A percentile compares a stretch with the other conserved stretches of the same genome.
phyloP scores from a whole-genome alignment of 2,329 filamentous ascomycete species.

The Penicillium sp. region DNA sequence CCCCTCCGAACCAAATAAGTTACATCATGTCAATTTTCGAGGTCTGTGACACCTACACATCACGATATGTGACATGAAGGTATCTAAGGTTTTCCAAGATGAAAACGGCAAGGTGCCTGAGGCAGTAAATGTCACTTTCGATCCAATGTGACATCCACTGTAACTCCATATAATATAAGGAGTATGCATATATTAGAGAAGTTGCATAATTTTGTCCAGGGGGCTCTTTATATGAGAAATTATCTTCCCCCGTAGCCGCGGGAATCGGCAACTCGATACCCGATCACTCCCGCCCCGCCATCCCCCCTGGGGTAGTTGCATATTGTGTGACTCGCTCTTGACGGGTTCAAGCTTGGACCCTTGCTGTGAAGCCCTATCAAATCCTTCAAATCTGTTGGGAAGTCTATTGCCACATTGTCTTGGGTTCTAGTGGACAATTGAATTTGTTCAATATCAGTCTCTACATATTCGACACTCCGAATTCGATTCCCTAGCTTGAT shows the following conservation, averaged over 20 bases:
- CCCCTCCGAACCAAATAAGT: background rate
- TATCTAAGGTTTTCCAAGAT: background rate
- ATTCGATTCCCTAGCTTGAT: background rate
- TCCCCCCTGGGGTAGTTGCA: slow-evolving; percentile 9
- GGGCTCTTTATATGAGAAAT: background rate
- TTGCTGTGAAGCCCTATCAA: slow-evolving; percentile 7
- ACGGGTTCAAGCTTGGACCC: slow-evolving; percentile 8
- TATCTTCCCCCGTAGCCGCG: slow-evolving; percentile 15
- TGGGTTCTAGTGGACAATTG: background rate
- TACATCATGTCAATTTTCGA: background rate
- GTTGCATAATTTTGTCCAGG: background rate
- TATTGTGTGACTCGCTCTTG: slow-evolving; percentile 8
- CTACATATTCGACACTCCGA: too few relatives aligned
- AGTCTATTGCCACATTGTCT: background rate
- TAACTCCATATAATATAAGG: too few relatives aligned
- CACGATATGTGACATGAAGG: background rate
- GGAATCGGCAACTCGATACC: slow-evolving; percentile 20
- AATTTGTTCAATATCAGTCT: background rate
- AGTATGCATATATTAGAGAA: too few relatives aligned
- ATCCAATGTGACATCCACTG: background rate
- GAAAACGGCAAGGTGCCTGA: slow-evolving; percentile 7
- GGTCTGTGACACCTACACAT: slow-evolving; percentile 1
- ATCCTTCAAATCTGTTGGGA: background rate
- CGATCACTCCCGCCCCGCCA: slow-evolving; percentile 19
- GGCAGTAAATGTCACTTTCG: background rate